phyloP scores from a whole-genome alignment of 2,329 filamentous ascomycete species.

The Xylaria sp. region DNA sequence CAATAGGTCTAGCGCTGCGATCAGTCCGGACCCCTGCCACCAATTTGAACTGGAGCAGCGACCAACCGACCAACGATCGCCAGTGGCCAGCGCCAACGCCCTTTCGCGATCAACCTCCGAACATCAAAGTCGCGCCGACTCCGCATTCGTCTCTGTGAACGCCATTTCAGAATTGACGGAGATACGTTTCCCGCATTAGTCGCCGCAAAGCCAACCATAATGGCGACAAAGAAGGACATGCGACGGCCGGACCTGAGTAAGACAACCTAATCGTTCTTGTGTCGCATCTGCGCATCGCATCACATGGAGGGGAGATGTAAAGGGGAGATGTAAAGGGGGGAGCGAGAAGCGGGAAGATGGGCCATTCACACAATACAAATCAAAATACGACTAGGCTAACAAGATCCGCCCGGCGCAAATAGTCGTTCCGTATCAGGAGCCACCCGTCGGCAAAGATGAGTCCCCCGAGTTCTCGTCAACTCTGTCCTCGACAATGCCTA shows the following conservation, averaged over 20 bases:
- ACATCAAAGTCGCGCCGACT: neutral
- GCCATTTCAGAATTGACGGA: neutral
- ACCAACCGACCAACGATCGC: neutral
- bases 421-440: conserved; percentile 86
- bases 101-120: neutral
- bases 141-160: neutral
- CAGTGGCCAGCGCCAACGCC: neutral
- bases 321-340: neutral
- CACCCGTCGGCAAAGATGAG: conserved; percentile 68
- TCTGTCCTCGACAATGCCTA: conserved; percentile 79
- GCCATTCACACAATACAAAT: neutral
- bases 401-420: conserved; percentile 1
- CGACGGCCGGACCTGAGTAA: conserved; percentile 74
- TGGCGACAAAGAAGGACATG: conserved; percentile 78
- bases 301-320: neutral
- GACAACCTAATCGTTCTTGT: conserved; percentile 44
- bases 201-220: neutral
- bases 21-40: neutral
- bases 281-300: conserved; percentile 14
- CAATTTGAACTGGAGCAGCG: neutral
- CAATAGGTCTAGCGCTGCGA: neutral
- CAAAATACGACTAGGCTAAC: neutral
- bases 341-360: no score
- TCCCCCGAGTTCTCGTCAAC: conserved; percentile 74
- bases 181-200: neutral